A percentile compares a stretch with the other conserved stretches of the same genome.
Conservation (phyloP, 2,329 filamentous ascomycete genomes). For the Calonectria henricotiae region DNA sequence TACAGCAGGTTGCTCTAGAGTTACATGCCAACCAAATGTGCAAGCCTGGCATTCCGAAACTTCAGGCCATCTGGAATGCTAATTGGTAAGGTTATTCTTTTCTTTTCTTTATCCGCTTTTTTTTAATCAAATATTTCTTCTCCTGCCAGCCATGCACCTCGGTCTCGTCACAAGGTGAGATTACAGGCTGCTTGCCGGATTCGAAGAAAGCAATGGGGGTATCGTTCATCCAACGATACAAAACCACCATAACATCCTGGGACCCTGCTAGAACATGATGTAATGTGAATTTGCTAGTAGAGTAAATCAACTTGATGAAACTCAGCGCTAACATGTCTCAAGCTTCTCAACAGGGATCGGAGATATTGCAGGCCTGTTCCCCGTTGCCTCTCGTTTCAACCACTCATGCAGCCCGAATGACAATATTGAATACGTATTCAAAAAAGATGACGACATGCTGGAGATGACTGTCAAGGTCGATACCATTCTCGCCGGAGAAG, state of each 20-base stretch:
- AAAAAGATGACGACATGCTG: conserved; percentile 57
- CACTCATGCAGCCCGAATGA: conserved; percentile 67
- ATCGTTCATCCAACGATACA: background rate
- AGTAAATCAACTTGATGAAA: background rate
- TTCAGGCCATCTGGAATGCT: conserved; percentile 62
- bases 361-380: conserved; percentile 62
- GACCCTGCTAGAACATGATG: background rate
- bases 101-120: background rate
- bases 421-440: conserved; percentile 65
- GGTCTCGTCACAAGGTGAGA: too few relatives aligned
- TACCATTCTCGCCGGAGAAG: conserved; percentile 61
- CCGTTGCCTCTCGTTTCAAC: conserved; percentile 72
- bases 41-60: conserved; percentile 50
- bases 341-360: conserved; percentile 53
- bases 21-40: conserved; percentile 59
- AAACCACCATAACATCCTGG: background rate
- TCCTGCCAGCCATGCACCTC: too few relatives aligned
- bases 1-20: conserved; percentile 56
- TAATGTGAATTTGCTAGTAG: too few relatives aligned
- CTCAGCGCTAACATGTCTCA: conserved; percentile 1
- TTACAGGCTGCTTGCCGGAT: background rate
- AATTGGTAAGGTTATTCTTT: conserved; percentile 62
- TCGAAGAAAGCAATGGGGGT: background rate
- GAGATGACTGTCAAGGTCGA: conserved; percentile 60
- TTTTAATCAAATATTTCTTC: background rate